These are phyloP conservation scores for Blastocystis sp. DNA, from an alignment of 352 stramenopile genomes.

Conservation along the genomic window DNA sequence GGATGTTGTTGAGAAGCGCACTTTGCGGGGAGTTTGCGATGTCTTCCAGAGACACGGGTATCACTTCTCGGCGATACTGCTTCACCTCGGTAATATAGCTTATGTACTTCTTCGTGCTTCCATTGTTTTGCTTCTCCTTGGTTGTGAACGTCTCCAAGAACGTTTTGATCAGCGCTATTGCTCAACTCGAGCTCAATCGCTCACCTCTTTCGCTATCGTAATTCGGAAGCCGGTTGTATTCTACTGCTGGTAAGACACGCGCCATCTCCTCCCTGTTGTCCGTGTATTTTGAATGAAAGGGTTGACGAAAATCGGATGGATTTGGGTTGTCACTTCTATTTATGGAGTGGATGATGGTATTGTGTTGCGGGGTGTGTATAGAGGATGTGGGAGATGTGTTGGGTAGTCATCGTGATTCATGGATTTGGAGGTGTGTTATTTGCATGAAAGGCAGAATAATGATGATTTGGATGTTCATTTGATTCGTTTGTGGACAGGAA, in stretches of 20 bases:
- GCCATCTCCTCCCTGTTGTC: background rate
- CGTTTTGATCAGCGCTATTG: slow-evolving; percentile 33
- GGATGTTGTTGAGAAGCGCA: slow-evolving; percentile 77
- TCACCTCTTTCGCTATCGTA: slow-evolving; percentile 31
- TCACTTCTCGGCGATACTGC: slow-evolving; percentile 14
- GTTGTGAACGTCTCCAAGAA: slow-evolving; percentile 42
- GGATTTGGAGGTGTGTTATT: no score
- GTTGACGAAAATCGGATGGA: no score
- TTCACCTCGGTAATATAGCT: slow-evolving; percentile 27
- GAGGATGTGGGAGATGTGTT: no score
- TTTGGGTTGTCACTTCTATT: no score
- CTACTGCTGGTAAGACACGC: background rate
- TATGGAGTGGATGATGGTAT: no score
- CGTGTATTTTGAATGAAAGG: no score
- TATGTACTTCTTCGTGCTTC: slow-evolving; percentile 3
- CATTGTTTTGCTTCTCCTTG: background rate
- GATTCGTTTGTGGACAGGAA: no score
- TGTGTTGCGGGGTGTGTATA: no score
- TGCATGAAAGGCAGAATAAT: no score
- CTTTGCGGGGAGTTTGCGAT: slow-evolving; percentile 25
- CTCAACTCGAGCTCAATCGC: background rate
- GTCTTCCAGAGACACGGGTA: slow-evolving; percentile 11
- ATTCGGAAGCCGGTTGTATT: slow-evolving; percentile 29
- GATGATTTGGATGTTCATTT: no score
- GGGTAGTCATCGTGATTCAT: no score